Base-by-base conservation (phyloP, 768 basidiomycete genomes). In the Boletus insuetus region DNA sequence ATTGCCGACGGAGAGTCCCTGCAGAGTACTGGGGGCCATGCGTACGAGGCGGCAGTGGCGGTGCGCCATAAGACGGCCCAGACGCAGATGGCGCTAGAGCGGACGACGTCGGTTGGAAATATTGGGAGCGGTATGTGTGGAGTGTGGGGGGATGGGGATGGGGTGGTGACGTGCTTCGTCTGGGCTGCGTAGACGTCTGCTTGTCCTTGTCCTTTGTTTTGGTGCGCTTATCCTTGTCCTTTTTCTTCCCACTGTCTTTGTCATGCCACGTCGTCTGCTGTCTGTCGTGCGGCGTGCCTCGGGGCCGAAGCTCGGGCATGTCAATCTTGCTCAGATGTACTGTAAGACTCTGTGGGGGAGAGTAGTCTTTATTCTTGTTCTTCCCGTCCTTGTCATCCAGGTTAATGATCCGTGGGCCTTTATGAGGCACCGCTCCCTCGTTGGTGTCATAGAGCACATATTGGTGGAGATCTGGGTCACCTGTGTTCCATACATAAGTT, bases 281-380 rank as follows among this genome's bases (percentile, higher is more conserved):
- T 35, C 35, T 29, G 12, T 51, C 38, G 4, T 11, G 19, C 3
- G 34, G 42, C 17, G 52, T 32, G 0, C 62, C 29, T 20, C 63
- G 56, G 5, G 66, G 63, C 6, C 55, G 80, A 16, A 94, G 79
- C 66, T 94, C 91, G 0, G 90, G 91, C 83, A 94, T 92, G 14
- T 85, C 76, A 46, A 94, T 91, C 76, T 93, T 93, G 77, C 89
- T 90, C 17, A 94, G 70, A 68, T 93, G 90, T 2, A 93, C 78
- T 0, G 78, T 79, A 0, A 94, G 76, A 57, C 79, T 84, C 34
- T 76, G 78, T 1, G 89, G 91, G 1, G 91, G 89, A 3, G 74
- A 70, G 65, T 93, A 91, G 42, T 66, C 66, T 53, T 76, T 76
- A n/a, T 65, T 73, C 38, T 77, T 75, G 35, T 55, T 59, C 66